Percentiles rank a stretch among this genome's conserved stretches.
phyloP scores from a whole-genome alignment of 139 green algal genomes.

The Diplosphaera chodatii region DNA sequence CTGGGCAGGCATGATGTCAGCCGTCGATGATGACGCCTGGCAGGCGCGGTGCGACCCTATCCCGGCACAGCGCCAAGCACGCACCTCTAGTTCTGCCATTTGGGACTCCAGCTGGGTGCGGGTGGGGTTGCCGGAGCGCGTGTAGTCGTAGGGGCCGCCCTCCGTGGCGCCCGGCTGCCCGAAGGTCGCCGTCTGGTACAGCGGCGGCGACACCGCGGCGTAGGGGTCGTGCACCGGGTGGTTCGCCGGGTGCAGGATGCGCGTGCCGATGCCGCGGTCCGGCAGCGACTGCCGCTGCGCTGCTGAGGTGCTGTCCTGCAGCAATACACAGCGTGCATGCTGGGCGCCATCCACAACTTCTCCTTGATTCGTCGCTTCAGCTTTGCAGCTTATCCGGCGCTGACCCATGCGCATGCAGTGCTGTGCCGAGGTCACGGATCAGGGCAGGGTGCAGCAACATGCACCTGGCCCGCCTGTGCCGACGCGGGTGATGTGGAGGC shows the following conservation, averaged over 20 bases:
- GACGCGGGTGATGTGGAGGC: slow-evolving; percentile 2
- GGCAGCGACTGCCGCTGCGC: too few species aligned
- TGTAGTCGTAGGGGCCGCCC: slow-evolving; percentile 94
- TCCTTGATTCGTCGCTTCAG: too few species aligned
- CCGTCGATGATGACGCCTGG: too few species aligned
- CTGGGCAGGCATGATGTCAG: too few species aligned
- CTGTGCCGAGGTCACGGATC: too few species aligned
- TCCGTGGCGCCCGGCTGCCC: slow-evolving; percentile 72
- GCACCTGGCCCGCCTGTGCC: neutral
- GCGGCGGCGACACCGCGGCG: slow-evolving; percentile 62
- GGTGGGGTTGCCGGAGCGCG: slow-evolving; percentile 93
- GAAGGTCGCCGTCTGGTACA: slow-evolving; percentile 97
- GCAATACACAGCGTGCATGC: too few species aligned
- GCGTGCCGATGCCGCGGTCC: slow-evolving; percentile 21
- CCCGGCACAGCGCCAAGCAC: too few species aligned
- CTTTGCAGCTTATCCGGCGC: too few species aligned
- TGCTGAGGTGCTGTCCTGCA: neutral
- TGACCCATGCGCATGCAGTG: too few species aligned
- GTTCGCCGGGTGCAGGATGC: slow-evolving; percentile 35
- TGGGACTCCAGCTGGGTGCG: slow-evolving; percentile 61
- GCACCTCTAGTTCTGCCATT: slow-evolving; percentile 79
- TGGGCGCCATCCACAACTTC: too few species aligned
- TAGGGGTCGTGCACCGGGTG: slow-evolving; percentile 64
- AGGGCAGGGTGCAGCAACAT: too few species aligned
- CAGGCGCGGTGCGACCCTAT: too few species aligned